phyloP scores from a whole-genome alignment of 1,284 basidiomycete genomes.

The Marasmius sp. region DNA sequence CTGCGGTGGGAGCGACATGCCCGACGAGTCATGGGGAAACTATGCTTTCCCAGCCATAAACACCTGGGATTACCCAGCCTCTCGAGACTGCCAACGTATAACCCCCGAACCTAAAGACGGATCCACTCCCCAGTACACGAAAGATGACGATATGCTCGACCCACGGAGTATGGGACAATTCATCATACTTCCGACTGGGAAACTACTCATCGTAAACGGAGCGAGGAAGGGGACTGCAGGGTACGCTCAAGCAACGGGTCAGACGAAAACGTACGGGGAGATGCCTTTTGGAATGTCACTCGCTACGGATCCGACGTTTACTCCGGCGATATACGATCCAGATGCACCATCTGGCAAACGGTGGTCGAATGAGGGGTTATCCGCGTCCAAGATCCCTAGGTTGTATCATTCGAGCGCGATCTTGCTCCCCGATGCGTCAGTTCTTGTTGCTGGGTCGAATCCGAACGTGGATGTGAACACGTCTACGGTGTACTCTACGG shows the following conservation, averaged over 20 bases:
- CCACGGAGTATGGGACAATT: slow-evolving; percentile 78
- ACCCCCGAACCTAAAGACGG: slow-evolving; percentile 67
- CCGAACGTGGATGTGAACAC: slow-evolving; percentile 85
- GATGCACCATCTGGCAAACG: slow-evolving; percentile 37
- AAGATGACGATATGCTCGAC: slow-evolving; percentile 75
- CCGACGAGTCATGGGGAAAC: slow-evolving; percentile 59
- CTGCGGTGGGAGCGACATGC: slow-evolving; percentile 75
- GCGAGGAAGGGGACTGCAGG: slow-evolving; percentile 62
- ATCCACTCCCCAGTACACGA: slow-evolving; percentile 38
- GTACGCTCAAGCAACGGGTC: slow-evolving; percentile 40
- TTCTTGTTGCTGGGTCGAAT: slow-evolving; percentile 89
- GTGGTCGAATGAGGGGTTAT: neutral
- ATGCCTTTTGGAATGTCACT: slow-evolving; percentile 39
- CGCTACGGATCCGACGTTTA: slow-evolving; percentile 57
- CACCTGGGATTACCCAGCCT: slow-evolving; percentile 52
- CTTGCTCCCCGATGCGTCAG: slow-evolving; percentile 84
- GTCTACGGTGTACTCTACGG: slow-evolving; percentile 74
- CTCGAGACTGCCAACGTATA: slow-evolving; percentile 56
- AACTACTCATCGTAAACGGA: slow-evolving; percentile 67
- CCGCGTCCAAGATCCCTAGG: slow-evolving; percentile 60
- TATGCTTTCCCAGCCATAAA: slow-evolving; percentile 54
- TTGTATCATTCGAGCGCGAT: slow-evolving; percentile 90
- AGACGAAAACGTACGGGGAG: slow-evolving; percentile 28
- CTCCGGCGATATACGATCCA: slow-evolving; percentile 78
- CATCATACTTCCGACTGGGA: slow-evolving; percentile 66